Conservation (phyloP, 192 early-diverging fungal genomes). For the Rhizoclosmatium globosum region DNA sequence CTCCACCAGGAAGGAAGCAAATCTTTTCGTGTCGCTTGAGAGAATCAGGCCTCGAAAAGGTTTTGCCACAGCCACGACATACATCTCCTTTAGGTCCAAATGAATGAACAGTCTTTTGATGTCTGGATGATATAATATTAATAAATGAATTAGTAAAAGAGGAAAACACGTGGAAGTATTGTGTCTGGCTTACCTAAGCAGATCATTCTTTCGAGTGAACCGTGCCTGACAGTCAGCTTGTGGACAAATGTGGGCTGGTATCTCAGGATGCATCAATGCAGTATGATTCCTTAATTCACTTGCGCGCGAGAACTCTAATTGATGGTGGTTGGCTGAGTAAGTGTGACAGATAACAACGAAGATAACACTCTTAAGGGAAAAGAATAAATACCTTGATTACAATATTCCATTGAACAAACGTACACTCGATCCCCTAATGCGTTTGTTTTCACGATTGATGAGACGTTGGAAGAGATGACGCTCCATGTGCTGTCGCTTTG, state of each 20-base stretch:
- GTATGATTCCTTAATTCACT: background rate
- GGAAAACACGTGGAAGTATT: no score
- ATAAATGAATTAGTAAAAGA: no score
- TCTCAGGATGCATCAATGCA: background rate
- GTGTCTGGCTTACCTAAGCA: background rate
- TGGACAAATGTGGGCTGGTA: background rate
- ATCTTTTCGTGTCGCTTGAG: constrained; percentile 19
- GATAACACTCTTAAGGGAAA: no score
- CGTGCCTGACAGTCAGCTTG: background rate
- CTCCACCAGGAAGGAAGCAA: background rate
- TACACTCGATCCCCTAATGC: background rate
- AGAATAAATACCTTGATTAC: background rate
- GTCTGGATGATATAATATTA: background rate
- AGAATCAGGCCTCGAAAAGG: constrained; percentile 16
- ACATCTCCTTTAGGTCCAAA: constrained; percentile 5
- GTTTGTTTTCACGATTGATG: background rate
- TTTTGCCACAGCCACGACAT: constrained; percentile 15
- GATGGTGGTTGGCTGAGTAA: background rate
- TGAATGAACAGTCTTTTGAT: constrained; percentile 13
- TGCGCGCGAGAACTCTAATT: background rate
- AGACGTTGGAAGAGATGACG: background rate
- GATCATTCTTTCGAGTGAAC: constrained; percentile 16
- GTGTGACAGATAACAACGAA: no score
- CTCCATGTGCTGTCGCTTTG: background rate
- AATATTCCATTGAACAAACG: background rate